A percentile compares a stretch with the other conserved stretches of the same genome.
Conservation (phyloP, 768 basidiomycete genomes). For the Paxillus rubicundulus region DNA sequence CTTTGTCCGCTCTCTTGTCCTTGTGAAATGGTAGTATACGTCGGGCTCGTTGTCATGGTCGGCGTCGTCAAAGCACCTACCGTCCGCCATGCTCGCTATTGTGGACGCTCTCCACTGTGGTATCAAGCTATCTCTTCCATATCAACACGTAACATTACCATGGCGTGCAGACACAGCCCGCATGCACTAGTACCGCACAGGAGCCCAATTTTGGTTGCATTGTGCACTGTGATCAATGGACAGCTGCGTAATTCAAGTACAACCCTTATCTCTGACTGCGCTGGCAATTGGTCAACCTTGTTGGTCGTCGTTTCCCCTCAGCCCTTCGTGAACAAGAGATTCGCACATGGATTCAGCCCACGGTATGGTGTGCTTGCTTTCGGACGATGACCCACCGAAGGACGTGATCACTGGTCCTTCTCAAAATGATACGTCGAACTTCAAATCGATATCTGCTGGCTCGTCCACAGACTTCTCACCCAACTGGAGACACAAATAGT, state of each 20-base stretch:
- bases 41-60: neutral
- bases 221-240: conserved; percentile 7
- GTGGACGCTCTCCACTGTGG: neutral
- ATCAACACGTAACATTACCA: neutral
- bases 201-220: conserved; percentile 7
- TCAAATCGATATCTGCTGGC: too few relatives aligned
- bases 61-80: conserved; percentile 2
- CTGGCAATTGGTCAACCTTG: conserved; percentile 15
- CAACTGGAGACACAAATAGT: too few relatives aligned
- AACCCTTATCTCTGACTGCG: neutral
- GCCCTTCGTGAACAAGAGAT: conserved; percentile 17
- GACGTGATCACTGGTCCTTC: too few relatives aligned
- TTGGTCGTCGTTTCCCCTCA: conserved; percentile 19
- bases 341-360: conserved; percentile 16
- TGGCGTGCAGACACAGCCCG: neutral
- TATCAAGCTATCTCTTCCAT: neutral
- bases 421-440: neutral
- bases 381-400: neutral
- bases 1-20: neutral
- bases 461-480: too few relatives aligned
- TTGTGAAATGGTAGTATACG: conserved; percentile 3
- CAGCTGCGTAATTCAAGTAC: neutral
- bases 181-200: neutral
- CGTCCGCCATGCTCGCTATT: neutral
- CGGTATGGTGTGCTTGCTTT: too few relatives aligned